Evolutionary conservation across 2,329 filamentous ascomycete species (phyloP), one percentile per base, ranked within the genome.

Genomic region (Blastomyces emzantsi): DNA sequence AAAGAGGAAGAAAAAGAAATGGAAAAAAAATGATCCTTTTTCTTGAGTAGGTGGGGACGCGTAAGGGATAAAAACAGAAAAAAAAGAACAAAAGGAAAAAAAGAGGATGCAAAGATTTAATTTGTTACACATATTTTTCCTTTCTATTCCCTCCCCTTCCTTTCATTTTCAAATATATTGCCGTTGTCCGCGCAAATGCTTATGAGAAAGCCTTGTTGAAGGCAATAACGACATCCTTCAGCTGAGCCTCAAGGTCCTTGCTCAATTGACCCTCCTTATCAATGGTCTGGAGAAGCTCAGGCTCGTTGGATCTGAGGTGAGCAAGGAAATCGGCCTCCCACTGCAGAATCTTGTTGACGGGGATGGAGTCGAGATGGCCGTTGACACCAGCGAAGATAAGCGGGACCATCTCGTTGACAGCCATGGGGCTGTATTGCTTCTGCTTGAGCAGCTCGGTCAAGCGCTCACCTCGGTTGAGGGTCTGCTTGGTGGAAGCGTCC

Each of bases 361-460:
- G 94, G 70, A 99, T 85, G 73, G 69, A 77, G 83, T 99, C 94
- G 71, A 99, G 88, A 82, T 85, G 83, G 84, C 94, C 94, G 83
- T 97, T 97, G 83, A 99, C 91, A 95, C 94, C 94, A 71, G 94
- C 93, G 82, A 86, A 99, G 86, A 99, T 97, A 72, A 99, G 88
- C 72, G 94, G 94, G 84, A 99, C 94, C 93, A 97, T 97, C 85
- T 99, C 93, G 85, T 95, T 94, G 78, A 97, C 93, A 72, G 91
- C 90, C 92, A 97, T 97, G 74, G 94, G 94, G 57, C 86, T 88
- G 87, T 97, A 99, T 84, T 99, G 94, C 87, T 96, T 97, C 87
- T 99, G 94, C 89, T 97, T 97, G 76, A 97, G 89, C 71, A 97
- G 90, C 87, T 97, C 93, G 73, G 93, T 97, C 77, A 92, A 88